Evolutionary conservation across 768 basidiomycete species (phyloP), one percentile per base, ranked within the genome.

Genomic region (Lactarius sp.): DNA sequence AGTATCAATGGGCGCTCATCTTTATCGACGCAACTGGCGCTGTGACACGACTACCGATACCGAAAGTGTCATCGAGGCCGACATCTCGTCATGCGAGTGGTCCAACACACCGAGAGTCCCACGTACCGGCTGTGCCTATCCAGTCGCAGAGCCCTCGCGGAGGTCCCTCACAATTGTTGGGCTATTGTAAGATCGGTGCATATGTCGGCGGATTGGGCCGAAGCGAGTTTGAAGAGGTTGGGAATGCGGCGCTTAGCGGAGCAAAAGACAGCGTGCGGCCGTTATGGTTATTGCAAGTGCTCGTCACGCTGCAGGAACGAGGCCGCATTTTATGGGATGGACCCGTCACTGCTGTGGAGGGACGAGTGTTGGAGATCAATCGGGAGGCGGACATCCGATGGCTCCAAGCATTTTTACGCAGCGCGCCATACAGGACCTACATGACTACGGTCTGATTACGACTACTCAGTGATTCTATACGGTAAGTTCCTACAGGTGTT

Each of bases 321-420:
- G 59, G 59, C 3, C 55, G 59, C 10, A 67, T 67, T 27, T 31
- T 54, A 42, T 42, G 47, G 59, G 51, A 66, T n/a, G 56, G 44
- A 8, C 47, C 66, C 0, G 33, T 60, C 2, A 31, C 59, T 20
- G 39, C n/a, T 6, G 44, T 67, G 16, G 66, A 67, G 55, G 55
- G 52, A 31, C 49, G 58, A 33, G 66, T 67, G n/a, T 36, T 59
- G 41, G 64, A 66, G 42, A 65, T 67, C 59, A 67, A 65, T 46
- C 64, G 64, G 20, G 66, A 67, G 42, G 66, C 66, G 20, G 66
- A 67, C 55, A 61, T 61, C 34, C 52, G 58, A 57, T 65, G 66
- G 65, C 59, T 67, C 9, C 66, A 61, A 33, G 66, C 66, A 2
- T 67, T 67, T 37, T 14, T 67, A 46, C 66, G 50, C 34, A 60